Conservation (phyloP, 78 protist species). For the Polysphondylium violaceum region DNA sequence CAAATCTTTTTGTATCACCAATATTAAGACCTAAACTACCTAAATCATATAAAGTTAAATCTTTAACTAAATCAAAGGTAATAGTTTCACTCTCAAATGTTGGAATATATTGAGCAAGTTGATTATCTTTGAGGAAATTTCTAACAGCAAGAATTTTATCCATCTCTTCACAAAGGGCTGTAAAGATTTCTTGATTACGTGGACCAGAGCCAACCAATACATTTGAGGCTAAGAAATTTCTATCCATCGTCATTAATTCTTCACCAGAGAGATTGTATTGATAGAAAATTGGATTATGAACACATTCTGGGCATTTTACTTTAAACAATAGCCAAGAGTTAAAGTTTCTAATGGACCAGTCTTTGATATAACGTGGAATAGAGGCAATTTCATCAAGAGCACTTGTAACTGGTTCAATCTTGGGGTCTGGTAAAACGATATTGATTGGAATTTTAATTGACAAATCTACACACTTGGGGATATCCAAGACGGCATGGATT, state of each 20-base stretch:
- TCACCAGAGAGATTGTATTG: slow-evolving; percentile 10
- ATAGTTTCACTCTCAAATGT: slow-evolving; percentile 7
- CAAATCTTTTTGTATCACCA: slow-evolving; percentile 54
- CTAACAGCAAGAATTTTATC: slow-evolving; percentile 11
- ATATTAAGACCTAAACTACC: neutral
- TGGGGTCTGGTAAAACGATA: slow-evolving; percentile 32
- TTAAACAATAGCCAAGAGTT: slow-evolving; percentile 2
- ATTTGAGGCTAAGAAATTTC: neutral
- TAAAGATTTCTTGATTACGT: neutral
- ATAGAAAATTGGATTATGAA: slow-evolving; percentile 16
- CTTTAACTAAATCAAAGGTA: slow-evolving; percentile 3
- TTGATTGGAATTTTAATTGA: neutral
- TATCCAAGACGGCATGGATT: neutral
- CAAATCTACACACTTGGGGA: slow-evolving; percentile 1
- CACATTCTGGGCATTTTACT: slow-evolving; percentile 16
- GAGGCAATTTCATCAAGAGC: slow-evolving; percentile 31
- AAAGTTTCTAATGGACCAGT: slow-evolving; percentile 16
- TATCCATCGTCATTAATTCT: slow-evolving; percentile 1
- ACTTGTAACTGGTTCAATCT: neutral
- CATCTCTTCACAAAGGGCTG: slow-evolving; percentile 5
- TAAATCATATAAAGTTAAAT: neutral
- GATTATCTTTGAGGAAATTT: slow-evolving; percentile 25
- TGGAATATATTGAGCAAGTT: slow-evolving; percentile 9
- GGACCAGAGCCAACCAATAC: slow-evolving; percentile 13
- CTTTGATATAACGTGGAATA: slow-evolving; percentile 32